These are phyloP conservation scores for Rhizophagus sp. DNA, from an alignment of 192 early-diverging fungal species.

Conservation along the genomic window DNA sequence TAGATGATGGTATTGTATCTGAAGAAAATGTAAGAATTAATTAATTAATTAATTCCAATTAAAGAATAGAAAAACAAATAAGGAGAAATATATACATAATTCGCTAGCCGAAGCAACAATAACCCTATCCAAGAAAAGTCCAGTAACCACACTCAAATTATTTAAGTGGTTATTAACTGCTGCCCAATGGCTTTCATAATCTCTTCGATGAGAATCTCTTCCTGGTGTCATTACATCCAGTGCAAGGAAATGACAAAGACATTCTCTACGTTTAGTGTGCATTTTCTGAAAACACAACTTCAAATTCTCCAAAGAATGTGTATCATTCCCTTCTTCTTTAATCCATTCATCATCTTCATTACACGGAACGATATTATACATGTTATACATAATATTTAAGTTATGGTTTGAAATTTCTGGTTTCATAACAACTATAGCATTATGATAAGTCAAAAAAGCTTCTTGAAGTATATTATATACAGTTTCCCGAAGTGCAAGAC, in stretches of 20 bases:
- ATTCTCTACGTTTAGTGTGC: conserved; percentile 60
- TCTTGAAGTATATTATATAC: conserved; percentile 42
- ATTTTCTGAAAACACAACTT: conserved; percentile 47
- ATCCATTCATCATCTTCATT: conserved; percentile 27
- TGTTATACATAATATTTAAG: conserved; percentile 48
- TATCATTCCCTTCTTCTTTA: conserved; percentile 21
- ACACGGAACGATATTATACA: conserved; percentile 49
- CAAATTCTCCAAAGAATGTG: conserved; percentile 48
- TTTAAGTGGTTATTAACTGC: conserved; percentile 38
- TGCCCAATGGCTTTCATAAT: conserved; percentile 48
- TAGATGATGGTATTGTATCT: conserved; percentile 1
- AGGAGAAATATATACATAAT: conserved; percentile 40
- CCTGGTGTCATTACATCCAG: conserved; percentile 35
- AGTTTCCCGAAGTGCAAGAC: conserved; percentile 48
- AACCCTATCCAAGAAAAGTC: conserved; percentile 42
- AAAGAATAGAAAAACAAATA: neutral
- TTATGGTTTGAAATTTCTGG: conserved; percentile 43
- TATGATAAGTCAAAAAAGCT: conserved; percentile 47
- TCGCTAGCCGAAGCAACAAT: conserved; percentile 45
- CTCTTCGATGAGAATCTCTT: conserved; percentile 31
- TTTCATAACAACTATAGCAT: conserved; percentile 48
- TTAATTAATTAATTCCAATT: neutral
- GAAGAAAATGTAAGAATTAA: neutral
- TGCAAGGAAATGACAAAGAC: conserved; percentile 51
- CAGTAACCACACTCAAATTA: conserved; percentile 38